Conservation (phyloP, 148 eudicot species). For the Amaranthus hypochondriacus region DNA sequence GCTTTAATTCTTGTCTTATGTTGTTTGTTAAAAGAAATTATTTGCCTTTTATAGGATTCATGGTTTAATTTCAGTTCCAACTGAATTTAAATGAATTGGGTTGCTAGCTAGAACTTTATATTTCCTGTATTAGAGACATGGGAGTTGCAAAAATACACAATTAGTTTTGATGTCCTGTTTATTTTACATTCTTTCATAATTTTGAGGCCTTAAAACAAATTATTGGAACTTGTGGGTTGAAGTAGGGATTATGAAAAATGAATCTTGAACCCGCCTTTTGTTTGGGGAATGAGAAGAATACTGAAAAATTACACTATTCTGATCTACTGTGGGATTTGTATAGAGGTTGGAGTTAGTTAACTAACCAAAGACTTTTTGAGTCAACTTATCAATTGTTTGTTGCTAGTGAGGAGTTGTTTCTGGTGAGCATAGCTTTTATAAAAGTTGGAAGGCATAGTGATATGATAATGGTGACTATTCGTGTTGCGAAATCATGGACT, state of each 20-base stretch:
- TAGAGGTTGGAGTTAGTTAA: conserved; percentile 1
- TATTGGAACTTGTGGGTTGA: too few species aligned
- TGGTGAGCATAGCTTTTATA: not conserved
- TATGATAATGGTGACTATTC: not conserved
- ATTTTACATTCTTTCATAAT: too few species aligned
- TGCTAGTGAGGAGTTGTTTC: too few species aligned
- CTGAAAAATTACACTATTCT: not conserved
- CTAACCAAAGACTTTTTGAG: not conserved
- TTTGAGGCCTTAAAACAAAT: too few species aligned
- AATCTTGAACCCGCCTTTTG: not conserved
- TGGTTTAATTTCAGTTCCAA: not conserved
- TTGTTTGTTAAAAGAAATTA: not conserved
- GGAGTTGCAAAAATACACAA: too few species aligned
- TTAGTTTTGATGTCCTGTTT: too few species aligned
- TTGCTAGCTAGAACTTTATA: too few species aligned
- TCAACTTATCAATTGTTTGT: too few species aligned
- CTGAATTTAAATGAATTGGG: too few species aligned
- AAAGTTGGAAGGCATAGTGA: not conserved
- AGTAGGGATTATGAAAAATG: not conserved
- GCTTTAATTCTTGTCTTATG: not conserved
- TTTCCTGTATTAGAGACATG: too few species aligned
- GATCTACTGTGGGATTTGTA: conserved; percentile 1
- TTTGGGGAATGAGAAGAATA: too few species aligned
- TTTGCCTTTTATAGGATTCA: not conserved
- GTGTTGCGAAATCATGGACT: not conserved